These are phyloP conservation scores for Candida ulmi DNA, from an alignment of 805 yeast species.

Conservation along the genomic window DNA sequence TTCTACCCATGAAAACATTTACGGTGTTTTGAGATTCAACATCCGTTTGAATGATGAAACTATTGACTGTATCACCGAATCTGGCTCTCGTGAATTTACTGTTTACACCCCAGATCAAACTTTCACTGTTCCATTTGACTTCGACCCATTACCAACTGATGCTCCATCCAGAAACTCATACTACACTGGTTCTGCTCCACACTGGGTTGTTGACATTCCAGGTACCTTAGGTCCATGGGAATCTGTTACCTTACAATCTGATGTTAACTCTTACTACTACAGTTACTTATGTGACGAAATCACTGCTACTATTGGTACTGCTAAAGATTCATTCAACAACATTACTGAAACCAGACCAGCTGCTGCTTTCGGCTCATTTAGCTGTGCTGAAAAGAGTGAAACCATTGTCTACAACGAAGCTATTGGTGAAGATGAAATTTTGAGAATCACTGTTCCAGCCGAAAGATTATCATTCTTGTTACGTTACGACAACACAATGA, in stretches of 20 bases:
- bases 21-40: slow-evolving; percentile 3
- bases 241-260: not conserved
- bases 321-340: slow-evolving; percentile 2
- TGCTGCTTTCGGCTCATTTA: not conserved
- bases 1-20: slow-evolving; percentile 3
- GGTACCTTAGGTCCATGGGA: slow-evolving; percentile 7
- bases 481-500: not conserved
- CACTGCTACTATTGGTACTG: slow-evolving; percentile 1
- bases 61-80: not conserved
- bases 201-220: slow-evolving; percentile 7
- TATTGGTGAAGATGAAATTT: not conserved
- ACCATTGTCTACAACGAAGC: not conserved
- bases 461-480: not conserved
- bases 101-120: slow-evolving; percentile 2
- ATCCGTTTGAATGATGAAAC: slow-evolving; percentile 1
- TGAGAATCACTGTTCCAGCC: not conserved
- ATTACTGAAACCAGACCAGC: slow-evolving; percentile 2
- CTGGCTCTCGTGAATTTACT: slow-evolving; percentile 1
- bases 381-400: not conserved
- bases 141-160: slow-evolving; percentile 4
- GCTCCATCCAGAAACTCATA: slow-evolving; percentile 4
- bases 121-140: not conserved
- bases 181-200: slow-evolving; percentile 1
- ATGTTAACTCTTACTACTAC: slow-evolving; percentile 1
- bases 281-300: slow-evolving; percentile 1